Evolutionary conservation across 2,329 filamentous ascomycete species (phyloP), one percentile per base, ranked within the genome.

Genomic region (Hymenotorrendiella dingleyae): DNA sequence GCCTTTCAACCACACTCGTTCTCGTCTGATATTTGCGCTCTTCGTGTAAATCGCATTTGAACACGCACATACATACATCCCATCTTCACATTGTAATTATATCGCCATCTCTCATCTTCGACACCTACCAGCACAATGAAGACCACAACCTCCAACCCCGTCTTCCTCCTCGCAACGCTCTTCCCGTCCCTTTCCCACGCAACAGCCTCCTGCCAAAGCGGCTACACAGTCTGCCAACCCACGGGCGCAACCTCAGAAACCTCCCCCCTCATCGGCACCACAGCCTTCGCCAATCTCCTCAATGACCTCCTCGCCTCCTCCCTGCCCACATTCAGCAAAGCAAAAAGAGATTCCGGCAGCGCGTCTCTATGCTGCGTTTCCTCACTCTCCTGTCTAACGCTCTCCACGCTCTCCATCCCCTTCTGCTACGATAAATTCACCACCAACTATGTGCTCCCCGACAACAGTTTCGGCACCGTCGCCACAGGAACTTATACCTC

Each of bases 341-440:
- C 47, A 28, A 57, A 53, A 34, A 46, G 49, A 24, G 22, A 17
- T 14, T 36, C 46, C 21, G 43, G 35, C 6, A 41, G 47, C 1
- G 35, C 53, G 8, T 55, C 54, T 22, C 45, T 60, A 11, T 60
- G 57, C 39, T 60, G 57, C 45, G 43, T 50, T 22, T 33, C 47
- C 6, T 43, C 45, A 1, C 48, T 55, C 9, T 53, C 49, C 20
- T 59, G 57, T 42, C 47, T 59, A 5, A 39, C 49, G 3, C 53
- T 60, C 30, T 33, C 46, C 10, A 54, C 47, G 27, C 57, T 67
- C 24, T 61, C 63, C 26, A 58, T 72, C 4, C 66, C 70, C 2
- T 70, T 73, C 57, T 73, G 70, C 60, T 73, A 72, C 59, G 71
- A 74, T 55, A 66, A 65, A 42, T 74, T 70, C 58, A 74, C 71